These are phyloP conservation scores for Starmerella gropengiesseri DNA, from an alignment of 805 yeast genomes.

Conservation along the genomic window DNA sequence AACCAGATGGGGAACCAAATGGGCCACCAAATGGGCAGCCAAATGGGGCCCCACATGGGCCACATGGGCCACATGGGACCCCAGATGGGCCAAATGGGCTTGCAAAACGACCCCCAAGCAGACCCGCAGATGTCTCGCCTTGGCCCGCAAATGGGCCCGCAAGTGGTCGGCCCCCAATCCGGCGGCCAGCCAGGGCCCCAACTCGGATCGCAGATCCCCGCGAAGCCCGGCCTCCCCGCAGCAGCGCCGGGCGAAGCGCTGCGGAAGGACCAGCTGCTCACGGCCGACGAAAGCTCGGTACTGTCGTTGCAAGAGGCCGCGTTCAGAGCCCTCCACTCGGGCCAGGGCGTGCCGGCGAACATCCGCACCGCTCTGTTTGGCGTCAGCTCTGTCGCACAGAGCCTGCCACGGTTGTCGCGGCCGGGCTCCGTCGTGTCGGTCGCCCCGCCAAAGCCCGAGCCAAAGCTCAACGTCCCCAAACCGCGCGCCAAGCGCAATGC, in stretches of 20 bases:
- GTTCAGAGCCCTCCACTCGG: conserved; percentile 11
- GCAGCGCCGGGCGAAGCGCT: not conserved
- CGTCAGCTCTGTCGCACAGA: conserved; percentile 8
- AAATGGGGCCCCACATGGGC: too few species aligned
- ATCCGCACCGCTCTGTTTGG: conserved; percentile 13
- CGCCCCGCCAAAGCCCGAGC: not conserved
- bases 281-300: conserved; percentile 15
- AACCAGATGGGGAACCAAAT: too few species aligned
- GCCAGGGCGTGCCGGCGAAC: conserved; percentile 13
- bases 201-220: not conserved
- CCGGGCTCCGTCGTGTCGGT: not conserved
- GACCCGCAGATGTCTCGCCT: too few species aligned
- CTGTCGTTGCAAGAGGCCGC: conserved; percentile 17
- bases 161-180: too few species aligned
- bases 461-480: not conserved
- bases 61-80: too few species aligned
- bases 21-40: too few species aligned
- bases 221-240: not conserved
- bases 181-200: not conserved
- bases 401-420: conserved; percentile 12
- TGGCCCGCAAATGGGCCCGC: not conserved
- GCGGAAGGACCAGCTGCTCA: conserved; percentile 10
- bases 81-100: too few species aligned
- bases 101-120: too few species aligned
- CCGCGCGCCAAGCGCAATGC: not conserved